Evolutionary conservation across 192 early-diverging fungal genomes (phyloP), one percentile per base, ranked within the genome.

Genomic region (Backusella tarrabulga): DNA sequence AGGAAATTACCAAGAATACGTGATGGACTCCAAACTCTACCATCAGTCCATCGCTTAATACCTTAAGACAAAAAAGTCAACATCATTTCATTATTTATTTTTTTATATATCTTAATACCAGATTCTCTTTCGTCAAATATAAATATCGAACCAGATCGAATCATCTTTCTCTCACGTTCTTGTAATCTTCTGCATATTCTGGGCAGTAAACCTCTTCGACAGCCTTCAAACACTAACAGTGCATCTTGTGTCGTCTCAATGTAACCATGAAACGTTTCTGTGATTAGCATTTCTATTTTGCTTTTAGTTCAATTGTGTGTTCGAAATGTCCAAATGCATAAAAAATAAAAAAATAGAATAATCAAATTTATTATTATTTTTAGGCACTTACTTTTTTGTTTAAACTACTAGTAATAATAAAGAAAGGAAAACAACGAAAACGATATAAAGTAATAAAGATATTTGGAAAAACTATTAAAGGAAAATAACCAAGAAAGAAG

Each of bases 21-120:
- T 14, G 93, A 95, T 7, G 94, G 94, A 42, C 93, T 92, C 94
- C 94, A 95, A 15, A 89, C 81, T 6, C 90, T 85, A 6, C 93
- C 93, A 72, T 95, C 94, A 0, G 95, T 96, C 95, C 95, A 97
- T 17, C 95, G 88, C 79, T 93, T 94, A 83, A 95, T 94, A 4
- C 91, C 80, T 82, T 71, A 0, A 42, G 32, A 32, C 32, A 19
- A 67, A 9, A 9, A 44, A 34, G 26, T 34, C 15, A 54, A 40
- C 17, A 67, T 17, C 0, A 34, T 67, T 69, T 69, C n/a, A 38
- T 12, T 41, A 36, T 36, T 21, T 38, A 4, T 70, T 70, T 50
- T 3, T 32, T 32, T 32, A n/a, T 32, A 32, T 32, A 32, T 32
- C 2, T 32, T 50, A 50, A 68, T 75, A 77, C 80, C 90, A 38